Base-by-base conservation (phyloP, 2,329 filamentous ascomycete species). In the Madurella mycetomatis region DNA sequence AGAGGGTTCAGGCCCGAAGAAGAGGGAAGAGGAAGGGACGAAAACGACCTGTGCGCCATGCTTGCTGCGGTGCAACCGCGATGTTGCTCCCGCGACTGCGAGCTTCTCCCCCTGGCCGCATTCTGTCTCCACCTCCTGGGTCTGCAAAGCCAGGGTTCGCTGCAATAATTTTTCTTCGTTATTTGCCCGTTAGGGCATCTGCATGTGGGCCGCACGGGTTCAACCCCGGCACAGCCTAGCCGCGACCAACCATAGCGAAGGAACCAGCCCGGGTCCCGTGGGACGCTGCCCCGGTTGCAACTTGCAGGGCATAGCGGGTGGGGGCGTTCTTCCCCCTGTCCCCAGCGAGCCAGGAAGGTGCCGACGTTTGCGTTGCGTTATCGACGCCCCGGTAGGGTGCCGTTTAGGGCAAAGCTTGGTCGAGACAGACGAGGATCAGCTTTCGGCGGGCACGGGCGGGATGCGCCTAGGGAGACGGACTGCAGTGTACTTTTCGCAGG, bases 131-230 rank as follows among this genome's bases (percentile, higher is more conserved):
- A 46, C 49, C 49, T 39, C 7, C 31, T 37, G 34, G 34, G 41
- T 32, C 41, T 37, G 53, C 47, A 45, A 16, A 49, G 51, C 53
- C 55, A 51, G 60, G 56, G 39, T 52, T 34, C 18, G 44, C 49
- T 59, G 60, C 57, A 62, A 56, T 61, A 56, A 47, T 57, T 60
- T 61, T 61, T 61, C 13, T 37, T 15, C 57, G 57, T 56, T 48
- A 41, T 51, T 58, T 56, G 49, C 55, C 58, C 54, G 52, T 60
- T 60, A 34, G 49, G 56, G 57, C 32, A 55, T 54, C 43, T 51
- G 9, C n/a, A 46, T 55, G 53, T 53, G 55, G 54, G 54, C 34
- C 54, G 16, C 13, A 44, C 25, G 39, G 50, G 51, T 53, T 34
- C 18, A 32, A 42, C 55, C 54, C 53, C 49, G 34, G 48, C 51